Conservation (phyloP, 352 stramenopile species). For the Pythium vanterpoolii region DNA sequence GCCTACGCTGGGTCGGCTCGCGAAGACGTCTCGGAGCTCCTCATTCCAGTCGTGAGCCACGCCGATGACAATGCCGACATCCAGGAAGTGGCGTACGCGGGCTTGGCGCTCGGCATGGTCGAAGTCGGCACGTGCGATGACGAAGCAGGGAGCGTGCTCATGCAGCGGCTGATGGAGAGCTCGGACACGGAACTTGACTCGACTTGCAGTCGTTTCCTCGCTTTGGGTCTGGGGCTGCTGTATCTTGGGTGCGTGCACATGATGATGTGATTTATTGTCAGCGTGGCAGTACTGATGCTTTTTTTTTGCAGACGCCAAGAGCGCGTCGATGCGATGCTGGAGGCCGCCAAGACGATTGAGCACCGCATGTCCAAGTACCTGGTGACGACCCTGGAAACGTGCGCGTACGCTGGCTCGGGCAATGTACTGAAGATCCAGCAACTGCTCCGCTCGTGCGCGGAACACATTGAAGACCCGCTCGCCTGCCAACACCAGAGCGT, state of each 20-base stretch:
- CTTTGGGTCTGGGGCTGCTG: slow-evolving; percentile 95
- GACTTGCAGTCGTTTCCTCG: slow-evolving; percentile 95
- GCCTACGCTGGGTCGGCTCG: slow-evolving; percentile 96
- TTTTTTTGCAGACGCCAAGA: slow-evolving; percentile 67
- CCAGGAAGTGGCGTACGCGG: slow-evolving; percentile 91
- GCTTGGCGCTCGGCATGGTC: slow-evolving; percentile 96
- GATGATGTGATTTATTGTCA: not conserved
- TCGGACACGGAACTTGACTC: slow-evolving; percentile 97
- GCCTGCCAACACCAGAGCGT: slow-evolving; percentile 90
- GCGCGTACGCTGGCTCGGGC: slow-evolving; percentile 97
- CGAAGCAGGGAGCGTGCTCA: slow-evolving; percentile 94
- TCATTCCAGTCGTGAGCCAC: slow-evolving; percentile 93
- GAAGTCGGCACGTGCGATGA: slow-evolving; percentile 98
- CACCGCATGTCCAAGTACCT: slow-evolving; percentile 97
- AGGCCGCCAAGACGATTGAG: slow-evolving; percentile 98
- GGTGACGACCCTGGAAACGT: slow-evolving; percentile 96
- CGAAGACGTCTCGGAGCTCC: slow-evolving; percentile 96
- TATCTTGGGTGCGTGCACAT: slow-evolving; percentile 89
- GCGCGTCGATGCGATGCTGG: slow-evolving; percentile 98
- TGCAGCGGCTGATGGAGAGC: slow-evolving; percentile 98
- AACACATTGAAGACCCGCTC: slow-evolving; percentile 91
- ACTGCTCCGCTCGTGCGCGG: slow-evolving; percentile 96
- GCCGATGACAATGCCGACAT: slow-evolving; percentile 91
- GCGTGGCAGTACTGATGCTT: not conserved
- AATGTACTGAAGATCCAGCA: slow-evolving; percentile 99